Evolutionary conservation across 768 basidiomycete genomes (phyloP), one percentile per base, ranked within the genome.

Genomic region (Piloderma croceum): DNA sequence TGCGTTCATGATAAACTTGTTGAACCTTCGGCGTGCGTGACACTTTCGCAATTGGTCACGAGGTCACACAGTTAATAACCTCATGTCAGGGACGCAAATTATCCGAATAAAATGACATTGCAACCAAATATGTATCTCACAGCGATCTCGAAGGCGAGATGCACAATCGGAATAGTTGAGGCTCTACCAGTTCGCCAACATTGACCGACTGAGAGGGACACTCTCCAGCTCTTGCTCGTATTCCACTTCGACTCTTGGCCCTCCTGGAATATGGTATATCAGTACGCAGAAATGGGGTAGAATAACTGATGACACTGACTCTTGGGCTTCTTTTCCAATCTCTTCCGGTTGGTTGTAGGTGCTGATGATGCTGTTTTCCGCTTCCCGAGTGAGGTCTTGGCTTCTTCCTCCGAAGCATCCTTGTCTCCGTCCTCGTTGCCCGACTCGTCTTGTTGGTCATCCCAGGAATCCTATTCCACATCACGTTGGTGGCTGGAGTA

Each of bases 151-250:
- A n/a, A n/a, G n/a, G n/a, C n/a, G n/a, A n/a, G n/a, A n/a, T n/a
- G n/a, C n/a, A n/a, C n/a, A n/a, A n/a, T n/a, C n/a, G n/a, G n/a
- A n/a, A n/a, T n/a, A n/a, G n/a, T n/a, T n/a, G n/a, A n/a, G n/a
- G n/a, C n/a, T n/a, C 52, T 72, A 80, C 77, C 77, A 79, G 48
- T 69, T 71, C 31, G 73, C 68, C 46, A 77, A 57, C 11, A 64
- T 64, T 31, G 73, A 73, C 48, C 70, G 73, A 25, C 68, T 69
- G 33, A 79, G 62, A 31, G 76, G 76, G 38, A 77, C 58, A 48
- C 72, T 81, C 56, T 84, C 90, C 62, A 85, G 71, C 66, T 96
- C 93, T 59, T 89, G 79, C 61, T 98, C 93, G 78, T 96, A 96
- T 63, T 97, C 94, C 53, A 98, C 83, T 59, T 97, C 90, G 55